phyloP scores from a whole-genome alignment of 2,329 filamentous ascomycete species.

The Exophiala spinifera region DNA sequence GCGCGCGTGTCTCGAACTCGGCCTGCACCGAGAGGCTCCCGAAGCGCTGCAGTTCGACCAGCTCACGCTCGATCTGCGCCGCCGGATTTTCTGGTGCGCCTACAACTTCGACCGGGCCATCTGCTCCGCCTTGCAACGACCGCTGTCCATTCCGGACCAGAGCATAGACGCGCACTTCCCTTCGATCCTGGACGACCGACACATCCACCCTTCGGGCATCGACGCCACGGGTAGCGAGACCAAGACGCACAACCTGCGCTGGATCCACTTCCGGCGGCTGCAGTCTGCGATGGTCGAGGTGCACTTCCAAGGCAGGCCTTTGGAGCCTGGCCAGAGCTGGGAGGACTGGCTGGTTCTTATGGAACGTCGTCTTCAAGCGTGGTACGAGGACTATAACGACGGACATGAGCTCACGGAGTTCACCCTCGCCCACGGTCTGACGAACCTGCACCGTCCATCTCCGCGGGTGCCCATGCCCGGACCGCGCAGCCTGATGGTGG shows the following conservation, averaged over 20 bases:
- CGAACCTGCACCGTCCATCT: constrained; percentile 30
- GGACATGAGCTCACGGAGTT: constrained; percentile 30
- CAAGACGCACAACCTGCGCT: constrained; percentile 28
- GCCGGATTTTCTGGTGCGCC: constrained; percentile 31
- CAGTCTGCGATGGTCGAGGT: constrained; percentile 32
- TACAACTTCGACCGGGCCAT: constrained; percentile 32
- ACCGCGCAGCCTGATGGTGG: constrained; percentile 29
- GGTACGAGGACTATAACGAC: constrained; percentile 31
- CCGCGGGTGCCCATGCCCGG: constrained; percentile 28
- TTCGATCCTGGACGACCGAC: constrained; percentile 27
- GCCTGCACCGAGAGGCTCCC: constrained; percentile 30
- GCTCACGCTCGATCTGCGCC: constrained; percentile 29
- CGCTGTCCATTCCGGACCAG: constrained; percentile 31
- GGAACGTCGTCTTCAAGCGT: constrained; percentile 28
- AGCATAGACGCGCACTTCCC: constrained; percentile 30
- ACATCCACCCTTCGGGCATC: constrained; percentile 29
- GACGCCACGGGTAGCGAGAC: constrained; percentile 28
- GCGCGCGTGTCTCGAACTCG: constrained; percentile 31
- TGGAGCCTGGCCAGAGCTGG: constrained; percentile 29
- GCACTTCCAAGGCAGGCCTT: constrained; percentile 31
- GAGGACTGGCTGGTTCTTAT: constrained; percentile 31
- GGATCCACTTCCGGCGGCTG: constrained; percentile 29
- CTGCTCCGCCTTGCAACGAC: constrained; percentile 31
- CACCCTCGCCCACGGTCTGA: constrained; percentile 29
- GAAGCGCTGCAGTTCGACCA: constrained; percentile 25